Conservation (phyloP, 2,329 filamentous ascomycete species). For the Dactylellina haptotyla region DNA sequence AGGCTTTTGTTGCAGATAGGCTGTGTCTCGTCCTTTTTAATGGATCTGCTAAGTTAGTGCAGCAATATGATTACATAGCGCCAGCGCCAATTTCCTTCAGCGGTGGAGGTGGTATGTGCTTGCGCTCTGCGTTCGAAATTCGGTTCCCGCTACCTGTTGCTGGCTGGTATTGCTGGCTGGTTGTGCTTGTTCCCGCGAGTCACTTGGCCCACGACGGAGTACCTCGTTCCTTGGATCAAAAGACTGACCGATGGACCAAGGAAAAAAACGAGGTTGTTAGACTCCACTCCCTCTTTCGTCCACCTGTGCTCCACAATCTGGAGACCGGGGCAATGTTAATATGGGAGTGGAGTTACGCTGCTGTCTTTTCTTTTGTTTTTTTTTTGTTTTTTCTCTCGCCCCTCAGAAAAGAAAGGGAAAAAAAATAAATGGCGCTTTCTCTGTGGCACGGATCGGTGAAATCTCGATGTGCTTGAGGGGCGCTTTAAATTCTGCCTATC, state of each 20-base stretch:
- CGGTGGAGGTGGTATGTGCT: conserved; percentile 46
- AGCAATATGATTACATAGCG: conserved; percentile 52
- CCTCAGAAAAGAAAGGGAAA: conserved; percentile 43
- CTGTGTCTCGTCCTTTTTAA: conserved; percentile 54
- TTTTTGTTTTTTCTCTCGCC: conserved; percentile 39
- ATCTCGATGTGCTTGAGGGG: conserved; percentile 48
- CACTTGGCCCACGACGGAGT: conserved; percentile 52
- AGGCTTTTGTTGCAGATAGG: conserved; percentile 51
- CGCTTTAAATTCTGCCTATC: conserved; percentile 47
- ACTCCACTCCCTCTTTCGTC: conserved; percentile 51
- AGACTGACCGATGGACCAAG: conserved; percentile 46
- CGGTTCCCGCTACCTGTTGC: neutral
- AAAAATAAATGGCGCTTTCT: conserved; percentile 39
- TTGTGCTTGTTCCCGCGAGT: conserved; percentile 35
- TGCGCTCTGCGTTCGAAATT: conserved; percentile 30
- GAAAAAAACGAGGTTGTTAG: conserved; percentile 53
- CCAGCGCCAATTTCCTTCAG: conserved; percentile 50
- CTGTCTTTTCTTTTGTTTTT: conserved; percentile 9
- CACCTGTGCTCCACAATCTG: conserved; percentile 51
- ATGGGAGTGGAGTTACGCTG: conserved; percentile 50
- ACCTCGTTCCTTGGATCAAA: conserved; percentile 54
- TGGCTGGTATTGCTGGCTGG: neutral
- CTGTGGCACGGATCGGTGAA: conserved; percentile 51
- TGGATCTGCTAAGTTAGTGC: conserved; percentile 43
- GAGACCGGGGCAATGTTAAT: conserved; percentile 53